Percentiles rank a stretch among this genome's conserved stretches.
phyloP scores from a whole-genome alignment of 371 early-diverging fungal species.

The Smittium culicis region DNA sequence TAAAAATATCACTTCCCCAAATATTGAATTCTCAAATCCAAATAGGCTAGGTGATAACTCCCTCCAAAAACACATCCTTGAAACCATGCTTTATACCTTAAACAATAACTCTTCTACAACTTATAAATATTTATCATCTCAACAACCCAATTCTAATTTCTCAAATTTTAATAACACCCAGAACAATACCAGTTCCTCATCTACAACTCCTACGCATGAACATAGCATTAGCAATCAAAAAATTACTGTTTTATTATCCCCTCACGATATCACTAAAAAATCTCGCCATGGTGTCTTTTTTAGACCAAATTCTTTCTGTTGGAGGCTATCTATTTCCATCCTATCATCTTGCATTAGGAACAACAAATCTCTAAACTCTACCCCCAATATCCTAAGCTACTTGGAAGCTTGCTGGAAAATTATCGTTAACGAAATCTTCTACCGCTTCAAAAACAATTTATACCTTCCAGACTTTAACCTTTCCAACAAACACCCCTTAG shows the following conservation, averaged over 20 bases:
- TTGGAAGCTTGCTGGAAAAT: not conserved
- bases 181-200: not conserved
- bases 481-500: not conserved
- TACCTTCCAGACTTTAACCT: not conserved
- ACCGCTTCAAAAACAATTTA: not conserved
- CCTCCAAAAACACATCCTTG: not conserved
- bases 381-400: slow-evolving; percentile 15
- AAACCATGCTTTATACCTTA: no score
- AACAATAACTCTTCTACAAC: no score
- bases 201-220: not conserved
- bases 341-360: slow-evolving; percentile 4
- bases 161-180: no score
- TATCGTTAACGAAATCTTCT: not conserved
- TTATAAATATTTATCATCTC: no score
- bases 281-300: not conserved
- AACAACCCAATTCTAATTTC: no score
- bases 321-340: not conserved
- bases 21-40: not conserved
- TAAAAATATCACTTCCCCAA: not conserved
- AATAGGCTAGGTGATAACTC: not conserved
- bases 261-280: not conserved
- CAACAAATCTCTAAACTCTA: slow-evolving; percentile 15
- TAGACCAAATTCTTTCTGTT: not conserved
- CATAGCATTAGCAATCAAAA: no score
- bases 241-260: not conserved